These are phyloP conservation scores for Metschnikowia drakensbergensis DNA, from an alignment of 805 yeast genomes.

Conservation along the genomic window DNA sequence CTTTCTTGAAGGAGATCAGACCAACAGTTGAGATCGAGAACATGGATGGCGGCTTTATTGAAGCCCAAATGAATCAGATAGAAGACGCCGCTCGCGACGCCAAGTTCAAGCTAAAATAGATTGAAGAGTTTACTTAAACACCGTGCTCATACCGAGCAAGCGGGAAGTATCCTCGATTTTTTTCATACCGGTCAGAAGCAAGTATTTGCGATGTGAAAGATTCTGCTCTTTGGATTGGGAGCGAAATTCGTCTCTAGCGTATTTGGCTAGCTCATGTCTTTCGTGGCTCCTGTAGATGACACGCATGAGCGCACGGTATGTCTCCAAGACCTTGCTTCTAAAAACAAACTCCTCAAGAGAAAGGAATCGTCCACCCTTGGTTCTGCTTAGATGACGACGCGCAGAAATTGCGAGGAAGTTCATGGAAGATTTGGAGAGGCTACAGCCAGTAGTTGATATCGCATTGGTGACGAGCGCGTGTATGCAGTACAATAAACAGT, in stretches of 20 bases:
- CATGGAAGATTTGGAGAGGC: background rate
- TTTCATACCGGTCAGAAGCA: slow-evolving; percentile 32
- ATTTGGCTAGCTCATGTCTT: slow-evolving; percentile 29
- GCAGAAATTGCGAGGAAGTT: background rate
- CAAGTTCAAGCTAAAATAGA: slow-evolving; percentile 10
- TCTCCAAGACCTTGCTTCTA: slow-evolving; percentile 30
- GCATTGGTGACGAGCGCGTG: background rate
- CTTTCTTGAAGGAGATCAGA: slow-evolving; percentile 10
- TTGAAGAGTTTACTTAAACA: background rate
- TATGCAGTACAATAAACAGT: background rate
- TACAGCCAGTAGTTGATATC: background rate
- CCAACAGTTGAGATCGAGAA: background rate
- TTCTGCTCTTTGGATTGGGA: slow-evolving; percentile 26
- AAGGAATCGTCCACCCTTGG: slow-evolving; percentile 9
- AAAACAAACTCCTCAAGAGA: slow-evolving; percentile 40
- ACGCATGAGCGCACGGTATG: slow-evolving; percentile 33
- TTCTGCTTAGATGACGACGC: background rate
- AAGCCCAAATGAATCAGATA: slow-evolving; percentile 7
- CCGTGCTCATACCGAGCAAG: slow-evolving; percentile 20
- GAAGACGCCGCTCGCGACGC: slow-evolving; percentile 15
- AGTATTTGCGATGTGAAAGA: slow-evolving; percentile 34
- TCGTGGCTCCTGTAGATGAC: slow-evolving; percentile 36
- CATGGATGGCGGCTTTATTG: slow-evolving; percentile 6
- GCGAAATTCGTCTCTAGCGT: slow-evolving; percentile 33
- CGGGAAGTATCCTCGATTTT: slow-evolving; percentile 24